Conservation (phyloP, 139 green algal genomes). For the Diplosphaera chodatii region DNA sequence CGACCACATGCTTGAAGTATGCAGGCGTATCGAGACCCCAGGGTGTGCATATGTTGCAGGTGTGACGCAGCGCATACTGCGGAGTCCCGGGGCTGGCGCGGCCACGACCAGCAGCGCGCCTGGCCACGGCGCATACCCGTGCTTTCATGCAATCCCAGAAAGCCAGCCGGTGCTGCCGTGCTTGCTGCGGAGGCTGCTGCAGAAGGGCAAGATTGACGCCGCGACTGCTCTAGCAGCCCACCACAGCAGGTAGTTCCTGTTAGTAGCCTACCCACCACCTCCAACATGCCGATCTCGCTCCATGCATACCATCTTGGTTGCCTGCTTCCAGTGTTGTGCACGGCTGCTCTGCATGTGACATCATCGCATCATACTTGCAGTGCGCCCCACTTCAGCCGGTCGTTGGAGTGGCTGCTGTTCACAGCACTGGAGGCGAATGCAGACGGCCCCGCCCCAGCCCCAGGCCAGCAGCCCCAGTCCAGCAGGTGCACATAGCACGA, state of each 20-base stretch:
- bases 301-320: too few relatives aligned
- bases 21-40: too few relatives aligned
- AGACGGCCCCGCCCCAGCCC: not conserved
- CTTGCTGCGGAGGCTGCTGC: conserved; percentile 82
- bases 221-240: not conserved
- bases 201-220: conserved; percentile 31
- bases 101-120: not conserved
- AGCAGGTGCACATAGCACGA: too few relatives aligned
- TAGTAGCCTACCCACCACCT: too few relatives aligned
- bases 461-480: not conserved
- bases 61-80: conserved; percentile 49
- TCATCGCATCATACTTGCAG: not conserved
- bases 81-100: conserved; percentile 8
- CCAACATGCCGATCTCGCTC: too few relatives aligned
- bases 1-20: too few relatives aligned
- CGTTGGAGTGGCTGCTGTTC: conserved; percentile 96
- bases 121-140: conserved; percentile 33
- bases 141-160: conserved; percentile 76
- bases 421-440: conserved; percentile 79
- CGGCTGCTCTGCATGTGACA: too few relatives aligned
- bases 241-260: not conserved
- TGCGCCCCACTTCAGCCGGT: conserved; percentile 77
- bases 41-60: conserved; percentile 24
- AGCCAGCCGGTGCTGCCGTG: conserved; percentile 89
- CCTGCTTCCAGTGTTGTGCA: too few relatives aligned